phyloP scores from a whole-genome alignment of 78 protist species.

The Dictyostelium citrinum region DNA sequence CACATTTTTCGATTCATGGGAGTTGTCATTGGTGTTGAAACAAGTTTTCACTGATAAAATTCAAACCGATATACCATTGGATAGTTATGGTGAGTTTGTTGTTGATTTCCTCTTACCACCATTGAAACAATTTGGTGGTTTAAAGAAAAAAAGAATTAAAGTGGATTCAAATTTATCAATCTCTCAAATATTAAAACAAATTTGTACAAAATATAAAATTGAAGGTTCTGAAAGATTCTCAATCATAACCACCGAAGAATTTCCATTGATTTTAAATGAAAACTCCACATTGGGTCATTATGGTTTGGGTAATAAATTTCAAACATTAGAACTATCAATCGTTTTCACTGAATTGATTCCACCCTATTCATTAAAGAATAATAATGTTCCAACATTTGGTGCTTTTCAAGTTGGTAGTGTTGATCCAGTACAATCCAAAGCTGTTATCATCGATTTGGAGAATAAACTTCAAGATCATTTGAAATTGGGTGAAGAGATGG shows the following conservation, averaged over 20 bases:
- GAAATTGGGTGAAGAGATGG: constrained; percentile 33
- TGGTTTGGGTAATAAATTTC: constrained; percentile 38
- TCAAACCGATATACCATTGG: not conserved
- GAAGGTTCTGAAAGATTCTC: constrained; percentile 27
- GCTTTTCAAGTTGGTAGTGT: constrained; percentile 36
- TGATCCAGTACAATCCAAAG: constrained; percentile 14
- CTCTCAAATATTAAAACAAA: not conserved
- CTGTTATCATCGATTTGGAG: constrained; percentile 34
- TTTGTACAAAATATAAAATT: constrained; percentile 60
- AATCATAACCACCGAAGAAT: constrained; percentile 41
- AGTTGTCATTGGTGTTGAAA: constrained; percentile 7
- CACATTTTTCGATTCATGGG: constrained; percentile 69
- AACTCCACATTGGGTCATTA: constrained; percentile 39
- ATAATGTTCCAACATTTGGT: constrained; percentile 29
- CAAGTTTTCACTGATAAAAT: not conserved
- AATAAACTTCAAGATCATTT: constrained; percentile 17
- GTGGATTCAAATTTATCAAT: constrained; percentile 34
- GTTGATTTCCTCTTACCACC: constrained; percentile 63
- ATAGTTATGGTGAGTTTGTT: constrained; percentile 11
- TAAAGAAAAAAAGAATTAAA: constrained; percentile 65
- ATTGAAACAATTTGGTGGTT: constrained; percentile 54
- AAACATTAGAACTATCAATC: constrained; percentile 21
- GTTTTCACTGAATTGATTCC: constrained; percentile 58
- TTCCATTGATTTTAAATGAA: constrained; percentile 36
- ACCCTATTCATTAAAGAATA: constrained; percentile 28